A percentile compares a stretch with the other conserved stretches of the same genome.
Conservation (phyloP, 495 filamentous ascomycete species). For the Niebla homalea region DNA sequence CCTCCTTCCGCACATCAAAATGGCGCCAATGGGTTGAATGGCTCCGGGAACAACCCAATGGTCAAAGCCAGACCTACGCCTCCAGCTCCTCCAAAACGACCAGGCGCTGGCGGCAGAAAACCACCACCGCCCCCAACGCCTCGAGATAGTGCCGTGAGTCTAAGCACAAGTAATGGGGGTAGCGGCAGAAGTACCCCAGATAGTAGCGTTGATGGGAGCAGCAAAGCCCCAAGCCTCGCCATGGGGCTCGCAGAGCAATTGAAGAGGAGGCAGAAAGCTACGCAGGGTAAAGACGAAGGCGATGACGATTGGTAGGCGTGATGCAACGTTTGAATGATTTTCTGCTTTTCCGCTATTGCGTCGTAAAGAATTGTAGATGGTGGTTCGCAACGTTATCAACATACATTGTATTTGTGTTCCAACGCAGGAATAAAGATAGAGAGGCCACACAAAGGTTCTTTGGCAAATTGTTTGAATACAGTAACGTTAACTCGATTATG, state of each 20-base stretch:
- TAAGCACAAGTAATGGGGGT: constrained; percentile 50
- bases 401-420: no score
- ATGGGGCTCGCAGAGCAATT: constrained; percentile 77
- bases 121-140: constrained; percentile 48
- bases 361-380: no score
- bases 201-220: constrained; percentile 43
- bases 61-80: constrained; percentile 57
- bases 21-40: constrained; percentile 21
- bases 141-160: constrained; percentile 59
- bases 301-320: constrained; percentile 43
- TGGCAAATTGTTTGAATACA: no score
- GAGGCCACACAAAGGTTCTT: no score
- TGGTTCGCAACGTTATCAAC: no score
- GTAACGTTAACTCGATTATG: no score
- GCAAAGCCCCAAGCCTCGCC: constrained; percentile 50
- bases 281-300: constrained; percentile 46
- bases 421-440: no score
- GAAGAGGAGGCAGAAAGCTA: constrained; percentile 56
- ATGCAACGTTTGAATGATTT: no score
- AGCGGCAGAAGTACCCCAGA: constrained; percentile 57
- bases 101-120: constrained; percentile 52
- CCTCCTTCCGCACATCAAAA: constrained; percentile 37
- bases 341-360: no score
- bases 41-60: constrained; percentile 26
- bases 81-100: constrained; percentile 83